phyloP scores from a whole-genome alignment of 805 yeast species.

The Zygoascus biomembranicola region DNA sequence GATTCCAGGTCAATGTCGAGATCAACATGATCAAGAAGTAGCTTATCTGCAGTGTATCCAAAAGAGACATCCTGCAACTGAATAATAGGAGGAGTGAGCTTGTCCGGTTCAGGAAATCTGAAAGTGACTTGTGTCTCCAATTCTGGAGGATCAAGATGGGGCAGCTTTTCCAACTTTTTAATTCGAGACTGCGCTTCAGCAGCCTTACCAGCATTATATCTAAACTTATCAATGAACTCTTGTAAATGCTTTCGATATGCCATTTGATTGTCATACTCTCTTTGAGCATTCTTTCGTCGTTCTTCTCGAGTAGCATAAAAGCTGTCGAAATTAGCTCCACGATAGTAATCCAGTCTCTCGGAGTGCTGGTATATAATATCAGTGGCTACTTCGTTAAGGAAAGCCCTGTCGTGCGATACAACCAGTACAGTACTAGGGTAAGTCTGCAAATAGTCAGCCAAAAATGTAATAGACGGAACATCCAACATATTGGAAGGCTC shows the following conservation, averaged over 20 bases:
- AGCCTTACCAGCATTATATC: constrained; percentile 96
- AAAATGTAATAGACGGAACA: constrained; percentile 93
- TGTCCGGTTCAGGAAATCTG: constrained; percentile 93
- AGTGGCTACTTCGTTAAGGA: constrained; percentile 95
- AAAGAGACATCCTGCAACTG: constrained; percentile 82
- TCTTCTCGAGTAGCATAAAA: constrained; percentile 93
- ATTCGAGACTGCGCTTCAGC: constrained; percentile 97
- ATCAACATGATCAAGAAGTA: constrained; percentile 69
- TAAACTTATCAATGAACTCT: constrained; percentile 87
- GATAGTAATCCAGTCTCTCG: constrained; percentile 89
- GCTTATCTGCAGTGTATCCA: constrained; percentile 62
- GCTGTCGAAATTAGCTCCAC: constrained; percentile 84
- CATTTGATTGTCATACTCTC: constrained; percentile 97
- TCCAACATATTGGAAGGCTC: constrained; percentile 99
- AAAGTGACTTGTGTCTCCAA: constrained; percentile 79
- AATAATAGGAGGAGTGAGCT: constrained; percentile 84
- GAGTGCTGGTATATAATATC: constrained; percentile 97
- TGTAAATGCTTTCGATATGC: constrained; percentile 91
- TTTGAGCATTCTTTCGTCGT: constrained; percentile 82
- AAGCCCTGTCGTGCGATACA: constrained; percentile 96
- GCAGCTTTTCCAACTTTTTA: constrained; percentile 91
- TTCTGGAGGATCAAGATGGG: constrained; percentile 87
- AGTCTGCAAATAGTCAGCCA: constrained; percentile 81
- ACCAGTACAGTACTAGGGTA: constrained; percentile 90
- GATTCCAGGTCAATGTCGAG: constrained; percentile 89